phyloP scores from a whole-genome alignment of 805 yeast species.

The Clavispora fructus region DNA sequence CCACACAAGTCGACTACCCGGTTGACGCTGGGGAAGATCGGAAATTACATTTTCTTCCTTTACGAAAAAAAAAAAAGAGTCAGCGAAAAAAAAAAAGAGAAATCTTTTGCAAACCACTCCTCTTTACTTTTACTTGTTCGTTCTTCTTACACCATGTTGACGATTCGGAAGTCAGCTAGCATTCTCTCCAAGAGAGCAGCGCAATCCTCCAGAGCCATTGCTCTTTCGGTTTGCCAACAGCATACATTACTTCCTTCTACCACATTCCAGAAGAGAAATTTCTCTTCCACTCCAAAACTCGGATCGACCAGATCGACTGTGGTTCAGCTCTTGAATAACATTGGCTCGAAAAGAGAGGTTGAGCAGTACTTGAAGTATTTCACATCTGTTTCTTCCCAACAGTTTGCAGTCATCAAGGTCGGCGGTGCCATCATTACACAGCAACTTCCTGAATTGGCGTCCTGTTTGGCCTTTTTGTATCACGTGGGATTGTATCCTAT shows the following conservation, averaged over 20 bases:
- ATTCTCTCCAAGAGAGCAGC: conserved; percentile 7
- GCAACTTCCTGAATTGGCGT: conserved; percentile 86
- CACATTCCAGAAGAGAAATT: conserved; percentile 2
- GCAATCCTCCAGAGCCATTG: conserved; percentile 2
- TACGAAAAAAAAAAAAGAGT: not conserved
- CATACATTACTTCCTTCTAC: not conserved
- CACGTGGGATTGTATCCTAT: conserved; percentile 97
- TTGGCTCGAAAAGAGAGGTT: conserved; percentile 96
- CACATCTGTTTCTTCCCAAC: conserved; percentile 93
- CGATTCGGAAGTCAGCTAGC: conserved; percentile 5
- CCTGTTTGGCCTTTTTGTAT: conserved; percentile 90
- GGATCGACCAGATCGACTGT: conserved; percentile 88
- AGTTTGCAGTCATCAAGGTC: conserved; percentile 96
- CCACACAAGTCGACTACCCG: not conserved
- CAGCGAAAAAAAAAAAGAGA: not conserved
- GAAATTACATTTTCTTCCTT: not conserved
- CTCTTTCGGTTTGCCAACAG: not conserved
- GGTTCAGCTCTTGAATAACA: conserved; percentile 88
- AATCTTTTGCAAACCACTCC: not conserved
- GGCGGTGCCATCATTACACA: conserved; percentile 99
- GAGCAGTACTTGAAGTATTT: conserved; percentile 96
- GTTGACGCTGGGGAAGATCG: not conserved
- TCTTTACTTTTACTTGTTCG: not conserved
- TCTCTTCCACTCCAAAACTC: conserved; percentile 4
- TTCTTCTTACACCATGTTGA: conserved; percentile 6